Conservation (phyloP, 2,329 filamentous ascomycete genomes). For the Fonsecaea erecta region DNA sequence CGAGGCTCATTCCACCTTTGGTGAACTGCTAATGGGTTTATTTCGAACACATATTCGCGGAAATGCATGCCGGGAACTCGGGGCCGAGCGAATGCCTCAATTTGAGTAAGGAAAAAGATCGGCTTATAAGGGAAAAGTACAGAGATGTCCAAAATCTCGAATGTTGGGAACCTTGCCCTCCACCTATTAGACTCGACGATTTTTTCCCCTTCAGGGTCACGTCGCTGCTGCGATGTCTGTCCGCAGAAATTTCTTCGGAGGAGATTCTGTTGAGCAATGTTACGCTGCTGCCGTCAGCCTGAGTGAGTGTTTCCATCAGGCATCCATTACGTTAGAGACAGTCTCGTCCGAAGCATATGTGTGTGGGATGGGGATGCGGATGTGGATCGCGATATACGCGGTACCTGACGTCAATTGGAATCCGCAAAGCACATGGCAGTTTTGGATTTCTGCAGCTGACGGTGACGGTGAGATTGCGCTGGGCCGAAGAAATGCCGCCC, state of each 20-base stretch:
- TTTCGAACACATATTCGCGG: not conserved
- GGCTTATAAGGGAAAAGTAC: not conserved
- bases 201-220: not conserved
- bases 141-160: not conserved
- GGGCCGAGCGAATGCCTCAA: not conserved
- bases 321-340: not conserved
- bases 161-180: not conserved
- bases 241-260: not conserved
- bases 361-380: not conserved
- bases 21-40: not conserved
- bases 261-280: not conserved
- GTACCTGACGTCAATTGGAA: constrained; percentile 5
- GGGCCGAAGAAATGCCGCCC: constrained; percentile 10
- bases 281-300: not conserved
- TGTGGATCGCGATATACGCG: not conserved
- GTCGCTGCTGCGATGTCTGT: not conserved
- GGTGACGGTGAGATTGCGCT: not conserved
- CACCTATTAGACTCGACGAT: not conserved
- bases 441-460: not conserved
- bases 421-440: not conserved
- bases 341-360: not conserved
- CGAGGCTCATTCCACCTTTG: not conserved
- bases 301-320: not conserved
- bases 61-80: not conserved
- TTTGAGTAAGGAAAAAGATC: not conserved